Percentiles rank a stretch among this genome's conserved stretches.
Evolutionary conservation across 345 rosid genomes (phyloP).

Genomic region (Eucalyptus globulus): DNA sequence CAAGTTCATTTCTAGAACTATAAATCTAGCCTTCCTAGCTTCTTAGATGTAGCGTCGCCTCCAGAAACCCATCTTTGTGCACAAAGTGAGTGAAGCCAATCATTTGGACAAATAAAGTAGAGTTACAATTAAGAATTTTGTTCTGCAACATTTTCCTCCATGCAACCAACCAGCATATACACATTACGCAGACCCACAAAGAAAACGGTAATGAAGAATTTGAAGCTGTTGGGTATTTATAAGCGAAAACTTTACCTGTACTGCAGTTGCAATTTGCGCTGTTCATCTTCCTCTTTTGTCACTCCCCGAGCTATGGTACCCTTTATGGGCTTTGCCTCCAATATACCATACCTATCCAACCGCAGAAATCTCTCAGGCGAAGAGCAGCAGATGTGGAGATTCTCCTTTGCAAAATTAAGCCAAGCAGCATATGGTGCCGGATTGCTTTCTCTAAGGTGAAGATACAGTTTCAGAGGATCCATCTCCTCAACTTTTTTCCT

Average conservation of each 20-base stretch:
- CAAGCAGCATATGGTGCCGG: slow-evolving; percentile 95
- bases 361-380: slow-evolving; percentile 93
- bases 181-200: not conserved
- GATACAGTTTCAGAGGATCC: slow-evolving; percentile 71
- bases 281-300: slow-evolving; percentile 60
- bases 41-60: not conserved
- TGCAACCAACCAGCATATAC: not conserved
- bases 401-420: slow-evolving; percentile 68
- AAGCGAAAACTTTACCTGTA: slow-evolving; percentile 36
- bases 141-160: not conserved
- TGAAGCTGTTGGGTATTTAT: not conserved
- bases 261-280: slow-evolving; percentile 51
- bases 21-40: not conserved
- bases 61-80: not conserved
- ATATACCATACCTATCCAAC: slow-evolving; percentile 49
- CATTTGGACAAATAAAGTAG: not conserved
- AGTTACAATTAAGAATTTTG: not conserved
- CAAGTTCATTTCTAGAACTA: not conserved
- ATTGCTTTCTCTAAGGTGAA: slow-evolving; percentile 72
- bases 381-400: slow-evolving; percentile 68
- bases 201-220: not conserved
- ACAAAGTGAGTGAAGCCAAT: not conserved
- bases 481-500: slow-evolving; percentile 35
- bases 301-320: slow-evolving; percentile 87
- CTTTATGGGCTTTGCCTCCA: slow-evolving; percentile 90